These are phyloP conservation scores for Penicillium crystallinum DNA, from an alignment of 495 filamentous ascomycete genomes.

Conservation along the genomic window DNA sequence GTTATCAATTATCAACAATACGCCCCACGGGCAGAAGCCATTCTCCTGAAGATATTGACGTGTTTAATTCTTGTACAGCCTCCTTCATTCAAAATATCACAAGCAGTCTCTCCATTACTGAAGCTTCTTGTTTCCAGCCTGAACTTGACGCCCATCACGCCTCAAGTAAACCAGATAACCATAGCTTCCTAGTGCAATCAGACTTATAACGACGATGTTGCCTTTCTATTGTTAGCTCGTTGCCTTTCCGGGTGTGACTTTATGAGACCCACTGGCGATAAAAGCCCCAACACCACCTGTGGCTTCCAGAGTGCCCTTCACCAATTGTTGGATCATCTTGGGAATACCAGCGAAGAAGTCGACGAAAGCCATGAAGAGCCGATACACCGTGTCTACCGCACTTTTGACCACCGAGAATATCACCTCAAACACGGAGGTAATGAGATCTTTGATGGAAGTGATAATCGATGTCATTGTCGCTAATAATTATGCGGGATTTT, in stretches of 20 bases:
- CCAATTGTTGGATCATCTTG: slow-evolving; percentile 1
- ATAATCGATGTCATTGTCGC: slow-evolving; percentile 16
- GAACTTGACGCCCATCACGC: slow-evolving; percentile 8
- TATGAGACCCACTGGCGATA: slow-evolving; percentile 8
- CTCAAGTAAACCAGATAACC: slow-evolving; percentile 12
- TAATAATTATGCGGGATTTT: not conserved
- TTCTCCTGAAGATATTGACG: too few species aligned
- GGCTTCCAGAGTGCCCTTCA: slow-evolving; percentile 5
- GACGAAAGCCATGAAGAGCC: not conserved
- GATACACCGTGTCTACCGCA: slow-evolving; percentile 1
- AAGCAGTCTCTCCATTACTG: not conserved
- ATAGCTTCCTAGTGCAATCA: slow-evolving; percentile 10
- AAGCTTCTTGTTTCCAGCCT: slow-evolving; percentile 11
- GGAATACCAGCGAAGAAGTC: slow-evolving; percentile 5
- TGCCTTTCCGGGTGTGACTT: not conserved
- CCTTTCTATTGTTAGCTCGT: slow-evolving; percentile 4
- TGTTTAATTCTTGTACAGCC: not conserved
- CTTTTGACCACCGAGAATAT: slow-evolving; percentile 11
- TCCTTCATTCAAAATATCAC: not conserved
- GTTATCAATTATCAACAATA: not conserved
- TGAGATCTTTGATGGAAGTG: slow-evolving; percentile 15
- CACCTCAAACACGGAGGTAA: slow-evolving; percentile 14
- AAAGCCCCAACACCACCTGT: slow-evolving; percentile 13
- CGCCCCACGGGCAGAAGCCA: too few species aligned
- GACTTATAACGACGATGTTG: slow-evolving; percentile 12